A percentile compares a stretch with the other conserved stretches of the same genome.
These are phyloP conservation scores for Aaosphaeria arxii DNA, from an alignment of 2,329 filamentous ascomycete species.

Conservation along the genomic window DNA sequence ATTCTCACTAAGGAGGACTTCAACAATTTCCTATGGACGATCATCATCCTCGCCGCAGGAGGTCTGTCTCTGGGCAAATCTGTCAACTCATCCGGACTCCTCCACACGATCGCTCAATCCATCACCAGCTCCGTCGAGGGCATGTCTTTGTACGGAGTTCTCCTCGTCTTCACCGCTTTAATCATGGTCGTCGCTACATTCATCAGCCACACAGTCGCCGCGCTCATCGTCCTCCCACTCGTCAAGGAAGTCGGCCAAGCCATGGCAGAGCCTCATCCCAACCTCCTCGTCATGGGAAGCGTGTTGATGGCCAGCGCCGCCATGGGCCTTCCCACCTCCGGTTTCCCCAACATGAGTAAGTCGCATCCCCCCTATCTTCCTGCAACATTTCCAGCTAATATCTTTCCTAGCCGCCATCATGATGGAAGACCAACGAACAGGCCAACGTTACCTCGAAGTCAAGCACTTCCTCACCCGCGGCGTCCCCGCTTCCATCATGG, in stretches of 20 bases:
- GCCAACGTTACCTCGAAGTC: constrained; percentile 86
- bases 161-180: constrained; percentile 79
- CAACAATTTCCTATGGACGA: constrained; percentile 99
- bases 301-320: constrained; percentile 97
- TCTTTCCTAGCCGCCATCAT: constrained; percentile 78
- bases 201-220: constrained; percentile 95
- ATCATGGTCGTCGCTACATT: constrained; percentile 95
- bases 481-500: constrained; percentile 79
- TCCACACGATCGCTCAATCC: constrained; percentile 78
- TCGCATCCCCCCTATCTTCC: constrained; percentile 25
- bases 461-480: constrained; percentile 95
- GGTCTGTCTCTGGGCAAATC: constrained; percentile 90
- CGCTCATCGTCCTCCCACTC: constrained; percentile 88
- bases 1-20: constrained; percentile 98
- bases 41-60: constrained; percentile 95
- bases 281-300: constrained; percentile 89
- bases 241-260: constrained; percentile 79
- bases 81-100: constrained; percentile 85
- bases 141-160: constrained; percentile 79
- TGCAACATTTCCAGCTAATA: constrained; percentile 15
- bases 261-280: constrained; percentile 87
- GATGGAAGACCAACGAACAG: constrained; percentile 93
- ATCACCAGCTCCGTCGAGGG: constrained; percentile 74
- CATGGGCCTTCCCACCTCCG: constrained; percentile 93
- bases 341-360: constrained; percentile 99